Evolutionary conservation across 805 yeast species (phyloP).

Genomic region (Starmerella floris): DNA sequence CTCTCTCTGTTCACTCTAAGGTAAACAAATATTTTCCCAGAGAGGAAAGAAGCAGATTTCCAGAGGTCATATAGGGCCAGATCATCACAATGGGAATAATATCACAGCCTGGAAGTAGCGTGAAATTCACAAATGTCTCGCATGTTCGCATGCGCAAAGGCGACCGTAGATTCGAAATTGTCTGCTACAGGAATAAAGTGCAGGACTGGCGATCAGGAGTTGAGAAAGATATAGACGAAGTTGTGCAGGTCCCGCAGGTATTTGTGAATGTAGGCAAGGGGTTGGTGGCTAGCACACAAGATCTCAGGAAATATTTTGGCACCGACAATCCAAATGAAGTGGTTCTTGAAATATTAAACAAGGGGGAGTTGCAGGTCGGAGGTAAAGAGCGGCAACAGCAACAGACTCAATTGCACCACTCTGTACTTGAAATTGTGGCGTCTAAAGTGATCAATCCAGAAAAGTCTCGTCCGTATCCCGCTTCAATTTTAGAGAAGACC

Average conservation of each 20-base stretch:
- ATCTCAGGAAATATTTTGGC: conserved; percentile 58
- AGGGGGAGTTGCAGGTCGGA: conserved; percentile 89
- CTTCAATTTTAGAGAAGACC: conserved; percentile 84
- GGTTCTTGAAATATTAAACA: conserved; percentile 65
- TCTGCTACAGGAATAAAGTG: conserved; percentile 92
- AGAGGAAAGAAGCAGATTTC: no score
- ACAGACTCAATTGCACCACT: conserved; percentile 60
- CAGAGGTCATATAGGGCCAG: no score
- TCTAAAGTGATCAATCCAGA: conserved; percentile 86
- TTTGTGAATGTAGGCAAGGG: conserved; percentile 90
- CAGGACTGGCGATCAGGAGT: conserved; percentile 84
- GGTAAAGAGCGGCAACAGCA: conserved; percentile 82
- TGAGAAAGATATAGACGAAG: conserved; percentile 91
- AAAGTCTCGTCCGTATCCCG: conserved; percentile 82
- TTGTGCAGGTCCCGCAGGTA: conserved; percentile 88
- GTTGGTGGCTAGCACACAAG: conserved; percentile 79
- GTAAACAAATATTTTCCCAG: no score
- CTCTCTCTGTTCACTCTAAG: no score
- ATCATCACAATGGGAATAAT: conserved; percentile 7
- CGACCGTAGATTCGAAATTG: conserved; percentile 82
- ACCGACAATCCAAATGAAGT: conserved; percentile 62
- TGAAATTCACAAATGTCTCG: conserved; percentile 86
- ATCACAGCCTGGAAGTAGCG: conserved; percentile 72
- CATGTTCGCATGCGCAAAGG: conserved; percentile 79
- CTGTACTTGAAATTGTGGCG: conserved; percentile 67